Evolutionary conservation across 176 grass and related monocot species (phyloP), one percentile per base, ranked within the genome.

Genomic region (Carex littledalei): DNA sequence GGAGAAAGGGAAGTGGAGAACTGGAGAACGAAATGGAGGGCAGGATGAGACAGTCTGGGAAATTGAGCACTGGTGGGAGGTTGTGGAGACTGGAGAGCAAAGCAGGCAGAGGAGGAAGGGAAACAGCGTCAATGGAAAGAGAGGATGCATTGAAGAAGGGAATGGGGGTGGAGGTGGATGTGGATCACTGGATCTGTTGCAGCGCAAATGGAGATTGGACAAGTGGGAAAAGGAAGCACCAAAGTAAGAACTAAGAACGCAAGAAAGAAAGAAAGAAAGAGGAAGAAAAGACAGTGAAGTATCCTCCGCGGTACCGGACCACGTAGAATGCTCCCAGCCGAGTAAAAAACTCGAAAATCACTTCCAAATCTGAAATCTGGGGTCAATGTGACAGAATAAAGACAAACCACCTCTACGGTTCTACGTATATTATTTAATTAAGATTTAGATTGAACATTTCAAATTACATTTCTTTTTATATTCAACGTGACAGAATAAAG

Each of bases 71-170:
- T 41, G 45, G 68, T 79, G 58, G 79, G n/a, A 84, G 66, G 50
- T 11, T 67, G 29, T n/a, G 50, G 65, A 64, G 87, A 60, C 84
- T 77, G 85, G 88, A 53, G 67, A 84, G n/a, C 83, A 88, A 71
- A 86, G 81, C 55, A 91, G 54, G 15, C 37, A 0, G 83, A 10
- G 22, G 43, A 41, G 37, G 7, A n/a, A 45, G 53, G 84, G 75
- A 52, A 57, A 43, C 80, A 85, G 11, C 24, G 86, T 13, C 32
- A 47, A 26, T 55, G 8, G 54, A 34, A 37, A 63, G 35, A 62
- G 45, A 35, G 56, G 60, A 49, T 21, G 61, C 47, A 65, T 63
- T 73, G 78, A 22, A 70, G 57, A 45, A 21, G 2, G 50, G 8
- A 8, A 41, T 81, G 78, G 54, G 54, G 29, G 29, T 45, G 83